These are phyloP conservation scores for Phaeolepiota aurea DNA, from an alignment of 768 basidiomycete species.

Conservation along the genomic window DNA sequence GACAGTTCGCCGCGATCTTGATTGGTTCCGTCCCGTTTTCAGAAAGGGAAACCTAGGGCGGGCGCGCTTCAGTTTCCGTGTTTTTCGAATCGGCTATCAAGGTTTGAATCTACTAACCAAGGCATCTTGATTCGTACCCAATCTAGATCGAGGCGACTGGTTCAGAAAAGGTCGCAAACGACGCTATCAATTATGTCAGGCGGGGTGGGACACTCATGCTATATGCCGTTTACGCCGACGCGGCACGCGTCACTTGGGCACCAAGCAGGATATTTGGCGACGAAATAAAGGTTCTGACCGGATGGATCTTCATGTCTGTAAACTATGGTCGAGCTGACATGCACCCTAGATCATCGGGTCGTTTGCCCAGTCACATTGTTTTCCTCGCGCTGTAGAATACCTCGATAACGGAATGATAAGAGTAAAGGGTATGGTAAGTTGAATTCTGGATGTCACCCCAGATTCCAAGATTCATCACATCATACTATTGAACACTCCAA, in stretches of 20 bases:
- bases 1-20: too few relatives aligned
- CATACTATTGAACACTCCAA: slow-evolving; percentile 1
- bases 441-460: not conserved
- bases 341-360: slow-evolving; percentile 74
- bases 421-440: slow-evolving; percentile 61
- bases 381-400: slow-evolving; percentile 86
- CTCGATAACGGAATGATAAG: slow-evolving; percentile 81
- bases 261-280: slow-evolving; percentile 82
- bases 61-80: too few relatives aligned
- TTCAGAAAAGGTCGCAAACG: slow-evolving; percentile 79
- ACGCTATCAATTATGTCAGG: slow-evolving; percentile 84
- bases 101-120: too few relatives aligned
- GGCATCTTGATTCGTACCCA: too few relatives aligned
- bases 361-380: slow-evolving; percentile 83
- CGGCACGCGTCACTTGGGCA: slow-evolving; percentile 78
- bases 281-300: slow-evolving; percentile 30
- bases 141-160: slow-evolving; percentile 43
- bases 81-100: too few relatives aligned
- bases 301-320: not conserved
- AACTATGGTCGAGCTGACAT: not conserved
- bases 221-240: slow-evolving; percentile 88
- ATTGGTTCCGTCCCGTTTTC: too few relatives aligned
- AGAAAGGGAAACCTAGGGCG: too few relatives aligned
- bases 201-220: slow-evolving; percentile 80
- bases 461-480: not conserved